These are phyloP conservation scores for Tillandsia fasciculata DNA, from an alignment of 176 grass and related monocot species.

Conservation along the genomic window DNA sequence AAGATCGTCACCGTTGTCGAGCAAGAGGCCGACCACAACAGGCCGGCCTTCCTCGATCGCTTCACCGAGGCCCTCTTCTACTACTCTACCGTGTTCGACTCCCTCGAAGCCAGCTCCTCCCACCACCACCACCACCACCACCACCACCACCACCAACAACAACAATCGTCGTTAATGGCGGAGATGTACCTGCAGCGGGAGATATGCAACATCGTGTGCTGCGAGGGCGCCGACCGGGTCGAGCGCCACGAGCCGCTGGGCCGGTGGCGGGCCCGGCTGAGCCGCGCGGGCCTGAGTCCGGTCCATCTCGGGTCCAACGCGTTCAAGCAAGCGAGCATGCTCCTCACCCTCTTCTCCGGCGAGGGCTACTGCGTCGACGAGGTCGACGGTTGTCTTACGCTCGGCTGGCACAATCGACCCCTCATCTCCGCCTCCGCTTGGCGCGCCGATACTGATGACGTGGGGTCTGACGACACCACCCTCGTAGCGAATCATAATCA, in stretches of 20 bases:
- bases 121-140: slow-evolving; percentile 23
- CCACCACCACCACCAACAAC: slow-evolving; percentile 21
- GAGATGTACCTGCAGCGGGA: slow-evolving; percentile 72
- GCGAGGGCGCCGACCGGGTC: slow-evolving; percentile 38
- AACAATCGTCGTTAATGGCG: slow-evolving; percentile 28
- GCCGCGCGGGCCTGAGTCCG: slow-evolving; percentile 28
- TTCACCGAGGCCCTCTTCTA: slow-evolving; percentile 96
- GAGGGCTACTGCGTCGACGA: slow-evolving; percentile 84
- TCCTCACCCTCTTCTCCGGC: slow-evolving; percentile 78
- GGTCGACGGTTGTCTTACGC: slow-evolving; percentile 66
- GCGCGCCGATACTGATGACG: slow-evolving; percentile 21
- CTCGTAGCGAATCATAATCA: slow-evolving; percentile 1
- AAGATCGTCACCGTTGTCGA: slow-evolving; percentile 69
- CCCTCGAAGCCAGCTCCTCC: slow-evolving; percentile 41
- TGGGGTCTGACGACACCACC: neutral
- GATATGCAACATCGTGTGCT: slow-evolving; percentile 82
- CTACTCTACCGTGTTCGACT: slow-evolving; percentile 94
- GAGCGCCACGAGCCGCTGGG: slow-evolving; percentile 91
- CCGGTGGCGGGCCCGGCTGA: slow-evolving; percentile 48
- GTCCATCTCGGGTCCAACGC: slow-evolving; percentile 75
- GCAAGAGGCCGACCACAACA: slow-evolving; percentile 96
- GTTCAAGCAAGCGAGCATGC: slow-evolving; percentile 85
- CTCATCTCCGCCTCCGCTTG: slow-evolving; percentile 91
- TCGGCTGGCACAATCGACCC: slow-evolving; percentile 77
- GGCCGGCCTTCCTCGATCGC: slow-evolving; percentile 62